Conservation (phyloP, 345 rosid species). For the Hypericum androsaemum region DNA sequence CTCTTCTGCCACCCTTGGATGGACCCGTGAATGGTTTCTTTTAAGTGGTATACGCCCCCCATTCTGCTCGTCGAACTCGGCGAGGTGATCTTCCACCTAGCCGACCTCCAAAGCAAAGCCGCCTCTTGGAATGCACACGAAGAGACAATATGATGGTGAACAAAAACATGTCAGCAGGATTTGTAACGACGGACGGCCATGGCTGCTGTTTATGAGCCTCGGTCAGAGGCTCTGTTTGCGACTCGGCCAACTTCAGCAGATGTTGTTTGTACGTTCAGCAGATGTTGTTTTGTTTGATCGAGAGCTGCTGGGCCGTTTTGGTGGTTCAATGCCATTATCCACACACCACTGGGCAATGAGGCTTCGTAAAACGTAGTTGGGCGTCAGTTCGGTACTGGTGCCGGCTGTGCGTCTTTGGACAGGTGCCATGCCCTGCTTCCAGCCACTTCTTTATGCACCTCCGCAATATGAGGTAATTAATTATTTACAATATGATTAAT, state of each 20-base stretch:
- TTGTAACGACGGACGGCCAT: slow-evolving; percentile 16
- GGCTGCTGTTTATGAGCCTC: slow-evolving; percentile 30
- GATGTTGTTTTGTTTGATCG: slow-evolving; percentile 52
- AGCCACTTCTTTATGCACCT: too few species aligned
- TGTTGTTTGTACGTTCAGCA: slow-evolving; percentile 60
- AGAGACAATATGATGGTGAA: slow-evolving; percentile 7
- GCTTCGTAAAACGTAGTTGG: slow-evolving; percentile 87
- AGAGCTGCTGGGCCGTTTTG: slow-evolving; percentile 64
- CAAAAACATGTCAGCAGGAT: slow-evolving; percentile 25
- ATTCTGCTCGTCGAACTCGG: slow-evolving; percentile 26
- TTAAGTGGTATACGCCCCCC: slow-evolving; percentile 7
- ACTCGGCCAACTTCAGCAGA: slow-evolving; percentile 46
- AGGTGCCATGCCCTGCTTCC: too few species aligned
- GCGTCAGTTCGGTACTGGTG: slow-evolving; percentile 55
- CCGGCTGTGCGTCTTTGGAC: too few species aligned
- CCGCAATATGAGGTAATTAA: slow-evolving; percentile 42
- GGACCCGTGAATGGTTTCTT: slow-evolving; percentile 7
- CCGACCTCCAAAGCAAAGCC: slow-evolving; percentile 15
- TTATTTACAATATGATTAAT: slow-evolving; percentile 43
- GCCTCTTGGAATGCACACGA: slow-evolving; percentile 10
- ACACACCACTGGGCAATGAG: slow-evolving; percentile 98
- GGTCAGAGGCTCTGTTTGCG: slow-evolving; percentile 18
- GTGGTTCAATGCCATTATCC: slow-evolving; percentile 86
- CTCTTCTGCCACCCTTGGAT: slow-evolving; percentile 5
- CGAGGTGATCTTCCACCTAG: slow-evolving; percentile 48